Conservation (phyloP, 164 flowering plant species). For the Chimonanthus praecox region DNA sequence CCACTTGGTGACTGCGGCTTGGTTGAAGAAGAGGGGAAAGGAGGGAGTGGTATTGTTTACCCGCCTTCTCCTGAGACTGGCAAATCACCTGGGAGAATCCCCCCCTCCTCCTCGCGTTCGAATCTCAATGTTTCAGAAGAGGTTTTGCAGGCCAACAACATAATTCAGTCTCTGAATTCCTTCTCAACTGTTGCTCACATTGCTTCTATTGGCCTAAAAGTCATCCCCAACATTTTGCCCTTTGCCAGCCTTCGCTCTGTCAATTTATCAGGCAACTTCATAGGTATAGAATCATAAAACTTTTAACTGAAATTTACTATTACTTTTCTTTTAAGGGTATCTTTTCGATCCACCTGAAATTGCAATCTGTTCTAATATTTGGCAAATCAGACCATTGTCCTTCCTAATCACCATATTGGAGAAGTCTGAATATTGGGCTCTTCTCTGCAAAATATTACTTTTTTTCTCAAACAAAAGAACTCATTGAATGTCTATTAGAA, state of each 20-base stretch:
- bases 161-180: conserved; percentile 69
- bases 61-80: conserved; percentile 50
- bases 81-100: neutral
- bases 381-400: neutral
- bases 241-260: conserved; percentile 70
- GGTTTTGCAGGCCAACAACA: conserved; percentile 55
- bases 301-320: neutral
- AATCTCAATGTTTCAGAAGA: conserved; percentile 43
- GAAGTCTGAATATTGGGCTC: no score
- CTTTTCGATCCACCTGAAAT: neutral
- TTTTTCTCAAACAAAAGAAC: no score
- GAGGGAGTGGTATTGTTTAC: conserved; percentile 23
- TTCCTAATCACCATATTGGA: neutral
- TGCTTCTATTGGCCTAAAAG: conserved; percentile 64
- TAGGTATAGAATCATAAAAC: conserved; percentile 41
- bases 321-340: neutral
- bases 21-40: conserved; percentile 11
- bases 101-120: conserved; percentile 12
- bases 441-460: no score
- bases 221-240: conserved; percentile 51
- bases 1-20: conserved; percentile 7
- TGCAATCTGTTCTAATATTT: neutral
- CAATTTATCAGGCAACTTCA: conserved; percentile 71
- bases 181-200: conserved; percentile 80
- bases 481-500: no score